Evolutionary conservation across 108 stramenopile species (phyloP).

Genomic region (Bacterosira constricta): DNA sequence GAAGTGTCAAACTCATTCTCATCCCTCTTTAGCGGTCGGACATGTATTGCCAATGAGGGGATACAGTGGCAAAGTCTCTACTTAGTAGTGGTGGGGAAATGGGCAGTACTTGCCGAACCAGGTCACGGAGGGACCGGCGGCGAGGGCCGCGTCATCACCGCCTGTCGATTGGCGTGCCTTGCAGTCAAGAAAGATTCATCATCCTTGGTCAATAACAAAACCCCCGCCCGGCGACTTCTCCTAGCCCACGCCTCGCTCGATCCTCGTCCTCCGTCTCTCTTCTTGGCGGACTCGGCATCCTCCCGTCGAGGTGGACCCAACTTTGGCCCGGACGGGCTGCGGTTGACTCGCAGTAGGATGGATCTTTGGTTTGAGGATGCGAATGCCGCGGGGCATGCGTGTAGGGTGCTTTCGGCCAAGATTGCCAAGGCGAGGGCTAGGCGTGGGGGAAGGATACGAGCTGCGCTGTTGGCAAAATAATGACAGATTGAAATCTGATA

Average conservation of each 20-base stretch:
- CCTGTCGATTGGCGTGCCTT: constrained; percentile 60
- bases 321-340: constrained; percentile 27
- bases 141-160: constrained; percentile 70
- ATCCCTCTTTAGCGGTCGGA: constrained; percentile 58
- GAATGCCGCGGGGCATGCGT: constrained; percentile 61
- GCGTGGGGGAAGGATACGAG: constrained; percentile 43
- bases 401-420: constrained; percentile 49
- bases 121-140: constrained; percentile 52
- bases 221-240: constrained; percentile 75
- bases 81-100: constrained; percentile 64
- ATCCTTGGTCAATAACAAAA: constrained; percentile 40
- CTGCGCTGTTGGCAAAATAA: constrained; percentile 33
- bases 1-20: constrained; percentile 65
- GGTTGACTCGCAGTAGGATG: constrained; percentile 54
- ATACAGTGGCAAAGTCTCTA: constrained; percentile 90
- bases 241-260: constrained; percentile 62
- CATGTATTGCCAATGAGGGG: constrained; percentile 81
- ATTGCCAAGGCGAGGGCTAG: constrained; percentile 55
- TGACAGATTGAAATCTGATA: too few relatives aligned
- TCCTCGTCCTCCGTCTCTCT: constrained; percentile 63
- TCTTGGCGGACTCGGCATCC: constrained; percentile 48
- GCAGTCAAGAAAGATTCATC: constrained; percentile 55
- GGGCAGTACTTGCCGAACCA: constrained; percentile 78
- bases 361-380: constrained; percentile 90
- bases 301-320: constrained; percentile 7